A percentile compares a stretch with the other conserved stretches of the same genome.
These are phyloP conservation scores for Aphanomyces cochlioides DNA, from an alignment of 352 stramenopile genomes.

Conservation along the genomic window DNA sequence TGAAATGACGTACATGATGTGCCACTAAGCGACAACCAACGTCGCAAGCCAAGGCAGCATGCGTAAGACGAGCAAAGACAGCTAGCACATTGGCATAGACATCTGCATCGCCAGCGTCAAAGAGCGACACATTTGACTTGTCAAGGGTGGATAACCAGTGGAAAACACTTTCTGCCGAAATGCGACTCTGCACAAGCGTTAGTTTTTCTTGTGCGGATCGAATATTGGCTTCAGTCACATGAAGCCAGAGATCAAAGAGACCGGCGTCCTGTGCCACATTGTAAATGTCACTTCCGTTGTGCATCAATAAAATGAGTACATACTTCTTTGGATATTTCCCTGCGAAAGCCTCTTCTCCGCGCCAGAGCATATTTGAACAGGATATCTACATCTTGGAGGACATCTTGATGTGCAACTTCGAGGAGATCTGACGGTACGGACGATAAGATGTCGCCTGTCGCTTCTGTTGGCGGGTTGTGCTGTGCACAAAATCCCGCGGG, in stretches of 20 bases:
- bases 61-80: conserved; percentile 1
- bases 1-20: conserved; percentile 6
- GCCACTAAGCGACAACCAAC: conserved; percentile 19
- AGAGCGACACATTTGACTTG: conserved; percentile 6
- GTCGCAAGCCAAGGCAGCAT: conserved; percentile 10
- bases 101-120: neutral
- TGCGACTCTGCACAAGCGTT: conserved; percentile 17
- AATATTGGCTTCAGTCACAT: conserved; percentile 27
- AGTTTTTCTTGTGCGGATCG: conserved; percentile 22
- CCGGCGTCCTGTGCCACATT: neutral
- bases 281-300: no score
- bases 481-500: conserved; percentile 90
- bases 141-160: conserved; percentile 12
- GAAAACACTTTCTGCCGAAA: conserved; percentile 20
- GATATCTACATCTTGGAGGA: conserved; percentile 5
- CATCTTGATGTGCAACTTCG: neutral
- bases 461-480: conserved; percentile 66
- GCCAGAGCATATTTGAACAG: neutral
- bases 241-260: conserved; percentile 20
- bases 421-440: conserved; percentile 17
- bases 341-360: conserved; percentile 1
- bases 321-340: neutral
- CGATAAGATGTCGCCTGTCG: conserved; percentile 25
- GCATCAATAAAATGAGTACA: neutral
- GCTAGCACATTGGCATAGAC: conserved; percentile 13